phyloP scores from a whole-genome alignment of 2,329 filamentous ascomycete species.

The Neonectria ditissima region DNA sequence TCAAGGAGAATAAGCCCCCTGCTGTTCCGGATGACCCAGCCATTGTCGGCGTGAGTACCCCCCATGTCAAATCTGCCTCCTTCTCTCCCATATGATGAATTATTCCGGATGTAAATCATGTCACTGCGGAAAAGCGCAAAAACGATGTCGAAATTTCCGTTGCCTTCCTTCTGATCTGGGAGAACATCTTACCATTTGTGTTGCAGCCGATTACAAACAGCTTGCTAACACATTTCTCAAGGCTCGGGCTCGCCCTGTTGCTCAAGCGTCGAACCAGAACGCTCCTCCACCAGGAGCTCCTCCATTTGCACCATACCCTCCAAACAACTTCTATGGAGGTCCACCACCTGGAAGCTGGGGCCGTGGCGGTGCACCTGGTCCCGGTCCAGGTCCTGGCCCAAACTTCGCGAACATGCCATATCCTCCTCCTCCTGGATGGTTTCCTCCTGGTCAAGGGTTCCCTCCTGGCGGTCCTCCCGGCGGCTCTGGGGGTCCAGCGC shows the following conservation, averaged over 20 bases:
- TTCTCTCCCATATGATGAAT: slow-evolving; percentile 79
- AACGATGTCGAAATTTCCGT: slow-evolving; percentile 98
- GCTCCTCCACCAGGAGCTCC: slow-evolving; percentile 51
- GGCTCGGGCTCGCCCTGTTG: slow-evolving; percentile 56
- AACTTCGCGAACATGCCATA: slow-evolving; percentile 82
- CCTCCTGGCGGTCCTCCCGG: slow-evolving; percentile 66
- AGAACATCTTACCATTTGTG: slow-evolving; percentile 28
- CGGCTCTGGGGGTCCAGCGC: slow-evolving; percentile 72
- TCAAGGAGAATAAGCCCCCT: slow-evolving; percentile 79
- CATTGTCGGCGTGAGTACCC: slow-evolving; percentile 91
- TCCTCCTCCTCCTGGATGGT: slow-evolving; percentile 83
- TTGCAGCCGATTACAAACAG: slow-evolving; percentile 42
- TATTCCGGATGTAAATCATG: slow-evolving; percentile 96
- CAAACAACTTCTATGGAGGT: slow-evolving; percentile 61
- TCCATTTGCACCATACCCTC: slow-evolving; percentile 59
- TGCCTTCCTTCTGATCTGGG: slow-evolving; percentile 98
- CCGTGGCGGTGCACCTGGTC: slow-evolving; percentile 64
- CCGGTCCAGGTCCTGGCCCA: slow-evolving; percentile 68
- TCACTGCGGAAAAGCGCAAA: slow-evolving; percentile 92
- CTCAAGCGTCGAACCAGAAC: slow-evolving; percentile 49
- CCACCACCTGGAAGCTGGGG: slow-evolving; percentile 68
- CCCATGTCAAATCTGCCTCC: slow-evolving; percentile 15
- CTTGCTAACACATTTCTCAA: slow-evolving; percentile 45
- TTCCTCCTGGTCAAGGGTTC: slow-evolving; percentile 80
- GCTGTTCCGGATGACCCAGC: slow-evolving; percentile 93